Conservation (phyloP, 2,329 filamentous ascomycete genomes). For the Paraphoma chrysanthemicola region DNA sequence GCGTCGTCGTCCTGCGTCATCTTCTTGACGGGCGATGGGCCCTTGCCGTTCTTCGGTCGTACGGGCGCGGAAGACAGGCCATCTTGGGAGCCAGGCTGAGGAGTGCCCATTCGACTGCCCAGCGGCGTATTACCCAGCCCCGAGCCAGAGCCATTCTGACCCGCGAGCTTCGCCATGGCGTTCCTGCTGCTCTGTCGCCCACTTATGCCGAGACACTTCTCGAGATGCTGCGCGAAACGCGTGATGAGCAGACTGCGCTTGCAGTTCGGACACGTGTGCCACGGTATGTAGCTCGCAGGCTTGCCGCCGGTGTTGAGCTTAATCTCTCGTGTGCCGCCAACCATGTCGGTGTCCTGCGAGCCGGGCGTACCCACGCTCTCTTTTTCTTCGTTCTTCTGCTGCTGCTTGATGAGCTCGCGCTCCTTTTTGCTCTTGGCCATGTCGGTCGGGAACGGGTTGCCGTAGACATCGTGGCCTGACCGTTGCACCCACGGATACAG, state of each 20-base stretch:
- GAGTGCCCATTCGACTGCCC: conserved; percentile 52
- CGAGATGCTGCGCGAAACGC: conserved; percentile 66
- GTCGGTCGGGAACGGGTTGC: conserved; percentile 79
- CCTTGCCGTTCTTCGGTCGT: conserved; percentile 40
- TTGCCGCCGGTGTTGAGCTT: conserved; percentile 58
- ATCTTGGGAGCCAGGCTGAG: conserved; percentile 45
- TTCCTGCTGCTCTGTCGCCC: conserved; percentile 60
- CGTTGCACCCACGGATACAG: conserved; percentile 79
- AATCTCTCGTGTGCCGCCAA: conserved; percentile 49
- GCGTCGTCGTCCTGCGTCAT: conserved; percentile 29
- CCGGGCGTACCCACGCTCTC: conserved; percentile 55
- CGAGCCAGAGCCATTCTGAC: conserved; percentile 48
- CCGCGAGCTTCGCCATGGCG: conserved; percentile 55
- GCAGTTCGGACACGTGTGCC: conserved; percentile 66
- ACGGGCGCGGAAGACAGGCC: conserved; percentile 19
- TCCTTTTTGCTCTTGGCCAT: conserved; percentile 79
- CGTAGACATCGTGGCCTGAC: conserved; percentile 80
- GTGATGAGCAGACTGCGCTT: conserved; percentile 68
- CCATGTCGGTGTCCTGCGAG: conserved; percentile 52
- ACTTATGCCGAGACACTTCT: conserved; percentile 66
- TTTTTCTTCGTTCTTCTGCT: conserved; percentile 51
- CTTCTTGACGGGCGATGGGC: conserved; percentile 43
- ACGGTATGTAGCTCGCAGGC: conserved; percentile 56
- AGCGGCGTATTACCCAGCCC: conserved; percentile 51
- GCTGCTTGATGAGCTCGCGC: conserved; percentile 61